Base-by-base conservation (phyloP, 495 filamentous ascomycete genomes). In the Lepraria neglecta region DNA sequence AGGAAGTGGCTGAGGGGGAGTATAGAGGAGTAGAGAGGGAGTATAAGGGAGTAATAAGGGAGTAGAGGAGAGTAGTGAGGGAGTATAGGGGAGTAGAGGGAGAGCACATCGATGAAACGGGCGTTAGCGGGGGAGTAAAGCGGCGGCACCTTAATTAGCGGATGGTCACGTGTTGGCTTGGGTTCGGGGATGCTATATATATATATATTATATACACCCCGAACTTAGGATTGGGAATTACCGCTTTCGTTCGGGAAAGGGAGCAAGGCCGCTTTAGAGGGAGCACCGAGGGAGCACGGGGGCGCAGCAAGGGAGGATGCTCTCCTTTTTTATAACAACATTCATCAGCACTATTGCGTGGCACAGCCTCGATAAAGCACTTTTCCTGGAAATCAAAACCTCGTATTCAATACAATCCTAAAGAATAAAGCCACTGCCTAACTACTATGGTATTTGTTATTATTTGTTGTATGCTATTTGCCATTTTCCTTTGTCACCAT, bases 161-260 rank as follows among this genome's bases (percentile, higher is more conserved):
- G 28, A 0, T 11, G 38, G 6, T 58, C 38, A 58, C 10, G 55
- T 58, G 38, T 58, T 51, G 30, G 24, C 45, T 19, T 48, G 6
- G 24, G 45, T 50, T 59, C 44, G 57, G 30, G 44, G 57, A 50
- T 38, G 10, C 4, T 59, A 59, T 59, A 59, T 59, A 59, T 59
- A 24, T 24, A 1, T 24, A 24, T 24, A 24, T 24, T 24, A 24
- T 24, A 24, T 24, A 24, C 24, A 24, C 24, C 24, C 24, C 24
- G 24, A 24, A 24, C 24, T 24, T 24, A 24, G 2, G 24, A 24
- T 24, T 24, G 1, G 2, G 2, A 2, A 2, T 24, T 24, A 24
- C 24, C 24, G 24, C 2, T 24, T 24, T 2, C 24, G 24, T 24
- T 2, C 24, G 24, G 24, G 24, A 24, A 24, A 24, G 24, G 24